phyloP scores from a whole-genome alignment of 1,139 yeast species.

The Lodderomyces pseudojiufengensis region DNA sequence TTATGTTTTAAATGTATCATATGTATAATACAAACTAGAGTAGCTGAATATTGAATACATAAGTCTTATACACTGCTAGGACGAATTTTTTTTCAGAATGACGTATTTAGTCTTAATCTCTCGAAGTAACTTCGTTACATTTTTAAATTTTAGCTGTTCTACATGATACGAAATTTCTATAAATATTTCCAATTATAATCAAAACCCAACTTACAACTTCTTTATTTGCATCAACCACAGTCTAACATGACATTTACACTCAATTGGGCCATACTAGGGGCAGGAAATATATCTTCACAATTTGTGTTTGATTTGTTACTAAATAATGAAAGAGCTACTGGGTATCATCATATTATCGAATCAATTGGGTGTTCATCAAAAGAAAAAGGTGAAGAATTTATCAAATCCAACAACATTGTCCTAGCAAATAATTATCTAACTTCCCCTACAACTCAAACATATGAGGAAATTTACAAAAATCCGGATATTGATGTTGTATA shows the following conservation, averaged over 20 bases:
- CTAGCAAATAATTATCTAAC: slow-evolving; percentile 19
- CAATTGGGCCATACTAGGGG: slow-evolving; percentile 46
- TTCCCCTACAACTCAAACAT: slow-evolving; percentile 21
- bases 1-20: too few relatives aligned
- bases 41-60: too few relatives aligned
- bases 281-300: slow-evolving; percentile 41
- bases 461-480: slow-evolving; percentile 39
- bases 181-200: too few relatives aligned
- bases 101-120: too few relatives aligned
- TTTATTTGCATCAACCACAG: background rate
- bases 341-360: slow-evolving; percentile 25
- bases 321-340: slow-evolving; percentile 21
- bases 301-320: slow-evolving; percentile 36
- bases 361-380: slow-evolving; percentile 31
- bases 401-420: slow-evolving; percentile 15
- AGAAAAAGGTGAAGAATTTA: slow-evolving; percentile 26
- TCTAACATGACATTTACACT: slow-evolving; percentile 17
- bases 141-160: too few relatives aligned
- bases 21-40: too few relatives aligned
- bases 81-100: too few relatives aligned
- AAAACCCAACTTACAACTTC: background rate
- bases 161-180: too few relatives aligned
- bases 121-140: too few relatives aligned
- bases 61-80: too few relatives aligned
- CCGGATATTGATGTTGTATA: slow-evolving; percentile 50